Percentiles rank a stretch among this genome's conserved stretches.
Conservation (phyloP, 257 asterid genomes). For the Buddleja alternifolia region DNA sequence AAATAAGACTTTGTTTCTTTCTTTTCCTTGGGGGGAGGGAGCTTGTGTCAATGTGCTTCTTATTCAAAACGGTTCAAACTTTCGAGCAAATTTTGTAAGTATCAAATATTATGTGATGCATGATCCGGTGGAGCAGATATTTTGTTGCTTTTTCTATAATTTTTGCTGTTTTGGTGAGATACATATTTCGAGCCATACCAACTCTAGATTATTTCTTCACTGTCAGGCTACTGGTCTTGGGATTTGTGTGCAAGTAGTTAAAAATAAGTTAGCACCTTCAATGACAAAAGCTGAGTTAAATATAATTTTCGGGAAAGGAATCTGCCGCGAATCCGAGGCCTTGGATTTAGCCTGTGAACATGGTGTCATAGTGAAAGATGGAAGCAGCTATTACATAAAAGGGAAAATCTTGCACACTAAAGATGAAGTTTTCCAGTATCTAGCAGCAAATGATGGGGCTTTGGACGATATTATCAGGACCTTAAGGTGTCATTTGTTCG, state of each 20-base stretch:
- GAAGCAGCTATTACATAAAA: slow-evolving; percentile 57
- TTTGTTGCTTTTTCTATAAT: neutral
- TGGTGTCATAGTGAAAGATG: slow-evolving; percentile 66
- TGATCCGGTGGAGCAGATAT: neutral
- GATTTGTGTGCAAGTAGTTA: slow-evolving; percentile 75
- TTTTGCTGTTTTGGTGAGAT: too few relatives aligned
- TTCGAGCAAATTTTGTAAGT: too few relatives aligned
- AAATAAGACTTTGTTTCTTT: too few relatives aligned
- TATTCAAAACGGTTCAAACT: too few relatives aligned
- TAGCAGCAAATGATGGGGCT: slow-evolving; percentile 55
- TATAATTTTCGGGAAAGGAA: slow-evolving; percentile 74
- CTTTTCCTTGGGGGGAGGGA: too few relatives aligned
- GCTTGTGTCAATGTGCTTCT: too few relatives aligned
- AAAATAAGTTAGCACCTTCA: slow-evolving; percentile 87
- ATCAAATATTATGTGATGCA: too few relatives aligned
- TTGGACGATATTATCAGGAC: slow-evolving; percentile 56
- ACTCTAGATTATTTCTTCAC: slow-evolving; percentile 2
- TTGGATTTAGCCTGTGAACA: slow-evolving; percentile 89
- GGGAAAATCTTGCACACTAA: slow-evolving; percentile 55
- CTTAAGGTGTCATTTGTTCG: slow-evolving; percentile 65
- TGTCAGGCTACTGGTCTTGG: slow-evolving; percentile 86
- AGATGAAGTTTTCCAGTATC: slow-evolving; percentile 67
- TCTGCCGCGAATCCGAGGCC: slow-evolving; percentile 62
- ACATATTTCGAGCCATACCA: neutral
- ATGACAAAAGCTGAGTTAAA: slow-evolving; percentile 72